These are phyloP conservation scores for Petunia secreta DNA, from an alignment of 257 asterid species.

Conservation along the genomic window DNA sequence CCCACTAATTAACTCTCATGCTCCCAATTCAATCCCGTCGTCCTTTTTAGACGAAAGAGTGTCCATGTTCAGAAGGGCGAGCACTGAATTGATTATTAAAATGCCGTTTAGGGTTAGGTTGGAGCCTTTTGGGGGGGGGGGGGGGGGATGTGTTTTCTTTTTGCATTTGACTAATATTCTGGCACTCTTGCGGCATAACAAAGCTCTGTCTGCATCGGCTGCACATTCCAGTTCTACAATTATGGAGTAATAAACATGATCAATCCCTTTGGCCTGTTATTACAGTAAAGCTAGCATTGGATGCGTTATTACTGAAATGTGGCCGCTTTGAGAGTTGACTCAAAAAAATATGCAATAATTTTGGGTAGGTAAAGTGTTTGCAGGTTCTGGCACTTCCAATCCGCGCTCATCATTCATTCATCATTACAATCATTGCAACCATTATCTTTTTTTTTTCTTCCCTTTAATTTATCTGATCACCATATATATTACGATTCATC, in stretches of 20 bases:
- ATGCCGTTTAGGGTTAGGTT: too few relatives aligned
- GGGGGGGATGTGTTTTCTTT: too few relatives aligned
- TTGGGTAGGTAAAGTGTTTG: slow-evolving; percentile 11
- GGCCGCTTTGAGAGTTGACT: slow-evolving; percentile 14
- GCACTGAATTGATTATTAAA: too few relatives aligned
- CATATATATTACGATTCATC: background rate
- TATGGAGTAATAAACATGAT: background rate
- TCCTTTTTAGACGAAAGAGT: too few relatives aligned
- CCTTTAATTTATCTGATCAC: background rate
- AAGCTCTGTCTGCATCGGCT: too few relatives aligned
- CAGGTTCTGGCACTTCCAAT: background rate
- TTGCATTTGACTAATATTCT: too few relatives aligned
- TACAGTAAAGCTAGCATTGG: background rate
- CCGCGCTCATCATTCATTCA: background rate
- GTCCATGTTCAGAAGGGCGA: too few relatives aligned
- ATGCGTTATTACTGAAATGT: background rate
- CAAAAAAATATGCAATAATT: background rate
- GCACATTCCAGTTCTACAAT: too few relatives aligned
- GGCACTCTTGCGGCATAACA: too few relatives aligned
- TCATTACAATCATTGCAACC: background rate
- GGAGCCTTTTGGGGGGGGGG: too few relatives aligned
- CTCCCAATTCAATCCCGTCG: too few relatives aligned
- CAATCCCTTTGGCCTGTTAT: background rate
- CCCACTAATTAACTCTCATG: too few relatives aligned
- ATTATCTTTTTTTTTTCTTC: background rate